Evolutionary conservation across 2,329 filamentous ascomycete genomes (phyloP).

Genomic region (Diaporthe citri): DNA sequence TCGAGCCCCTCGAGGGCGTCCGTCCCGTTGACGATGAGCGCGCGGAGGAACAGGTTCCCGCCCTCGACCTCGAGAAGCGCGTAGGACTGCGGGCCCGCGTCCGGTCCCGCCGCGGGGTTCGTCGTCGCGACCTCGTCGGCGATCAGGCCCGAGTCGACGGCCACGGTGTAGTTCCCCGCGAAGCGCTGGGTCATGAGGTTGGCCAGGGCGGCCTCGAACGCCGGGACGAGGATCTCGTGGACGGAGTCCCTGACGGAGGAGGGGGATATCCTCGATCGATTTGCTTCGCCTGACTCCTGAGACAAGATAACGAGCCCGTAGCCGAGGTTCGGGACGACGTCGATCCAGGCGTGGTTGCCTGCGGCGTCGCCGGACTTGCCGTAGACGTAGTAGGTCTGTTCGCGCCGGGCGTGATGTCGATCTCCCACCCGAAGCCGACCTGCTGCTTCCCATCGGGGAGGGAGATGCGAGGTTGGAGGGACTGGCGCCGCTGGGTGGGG

Average conservation of each 20-base stretch:
- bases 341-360: constrained; percentile 14
- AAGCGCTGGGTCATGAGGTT: not conserved
- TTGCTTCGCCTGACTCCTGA: not conserved
- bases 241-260: not conserved
- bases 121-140: not conserved
- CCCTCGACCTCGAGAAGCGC: not conserved
- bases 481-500: not conserved
- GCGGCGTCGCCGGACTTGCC: constrained; percentile 15
- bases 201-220: not conserved
- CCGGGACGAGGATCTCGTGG: constrained; percentile 16
- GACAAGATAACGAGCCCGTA: constrained; percentile 4
- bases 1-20: constrained; percentile 20
- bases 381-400: constrained; percentile 12
- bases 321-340: not conserved
- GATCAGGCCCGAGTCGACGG: not conserved
- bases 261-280: not conserved
- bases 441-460: constrained; percentile 16
- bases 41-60: constrained; percentile 3
- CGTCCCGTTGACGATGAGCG: constrained; percentile 15
- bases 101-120: rapidly evolving
- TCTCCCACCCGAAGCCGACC: constrained; percentile 22
- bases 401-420: not conserved
- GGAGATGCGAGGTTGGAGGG: not conserved
- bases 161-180: constrained; percentile 12
- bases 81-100: not conserved